Evolutionary conservation across 768 basidiomycete species (phyloP), one percentile per base, ranked within the genome.

Genomic region (Leccinum aurantiacum): DNA sequence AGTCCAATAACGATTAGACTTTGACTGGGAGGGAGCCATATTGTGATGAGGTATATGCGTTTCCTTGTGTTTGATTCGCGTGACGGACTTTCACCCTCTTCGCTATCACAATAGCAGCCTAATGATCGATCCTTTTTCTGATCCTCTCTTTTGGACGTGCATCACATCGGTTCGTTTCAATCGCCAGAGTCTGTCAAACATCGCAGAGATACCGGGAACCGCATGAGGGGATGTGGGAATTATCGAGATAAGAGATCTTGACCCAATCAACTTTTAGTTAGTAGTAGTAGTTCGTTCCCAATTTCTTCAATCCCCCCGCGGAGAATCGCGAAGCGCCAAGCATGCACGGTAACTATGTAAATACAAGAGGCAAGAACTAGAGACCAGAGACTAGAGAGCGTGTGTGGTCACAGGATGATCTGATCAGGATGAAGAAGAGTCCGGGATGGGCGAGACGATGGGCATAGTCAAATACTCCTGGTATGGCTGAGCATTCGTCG

Each of bases 401-500:
- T 10, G 5, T 47, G 22, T 48, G 22, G 6, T 17, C 17, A 41
- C 14, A 0, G 14, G 33, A 10, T 33, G 14, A 6, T 24, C 5
- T 47, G 19, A 17, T 48, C 47, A 57, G 33, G 15, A 37, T 31
- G 6, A 22, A n/a, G 4, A 24, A n/a, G 4, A 24, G 15, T 37
- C 15, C 0, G 15, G 14, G 44, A 1, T 31, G 27, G 19, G 4
- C 7, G 9, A 44, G 53, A 53, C 48, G 19, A 38, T 51, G 9
- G 54, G 35, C 14, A 57, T 47, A 22, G 59, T 65, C 59, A 71
- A 62, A 52, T 24, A 38, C 33, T 49, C 38, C 11, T 69, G 68
- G 50, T 79, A 77, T 3, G 78, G 74, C 14, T 69, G 63, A 0
- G 72, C 71, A 53, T 78, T 76, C 60, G 57, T 64, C 19, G 76